Base-by-base conservation (phyloP, 2,329 filamentous ascomycete genomes). In the Aspergillus candidus region DNA sequence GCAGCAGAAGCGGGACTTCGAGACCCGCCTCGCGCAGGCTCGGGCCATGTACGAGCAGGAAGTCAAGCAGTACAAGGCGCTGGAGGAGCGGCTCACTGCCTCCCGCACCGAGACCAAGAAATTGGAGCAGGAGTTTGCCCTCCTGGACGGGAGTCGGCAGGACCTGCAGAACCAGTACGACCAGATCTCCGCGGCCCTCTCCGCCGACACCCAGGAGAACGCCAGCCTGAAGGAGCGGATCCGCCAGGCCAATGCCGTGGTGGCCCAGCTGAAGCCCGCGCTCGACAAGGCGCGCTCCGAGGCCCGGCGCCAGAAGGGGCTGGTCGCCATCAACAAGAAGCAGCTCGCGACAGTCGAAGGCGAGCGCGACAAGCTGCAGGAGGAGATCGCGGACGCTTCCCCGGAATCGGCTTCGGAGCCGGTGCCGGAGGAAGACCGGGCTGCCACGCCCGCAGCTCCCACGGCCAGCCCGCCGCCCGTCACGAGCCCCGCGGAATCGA, bases 291-390 rank as follows among this genome's bases (percentile, higher is more conserved):
- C 94, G 57, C 89, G 86, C 64, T 88, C 85, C 11, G 89, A 96
- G 56, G 89, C 89, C 18, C 83, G 93, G 34, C 93, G 97, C 66
- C 90, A 97, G 62, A 97, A 94, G 71, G 93, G 93, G 13, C 76
- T 97, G 53, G 91, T 94, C 27, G 90, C 93, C 35, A 98, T 98
- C 71, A 96, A 96, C 72, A 97, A 94, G 76, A 98, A 98, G 72
- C 93, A 98, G 69, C 74, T 97, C 48, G 80, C 84, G 31, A 96
- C 90, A 1, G 88, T 85, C 45, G 93, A 98, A 66, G 80, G 79
- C 38, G 91, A 97, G 65, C 80, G 87, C 29, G 91, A 97, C 48
- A 91, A 88, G 72, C 73, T 95, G 32, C 90, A 89, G 71, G 72
- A 74, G 1, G 91, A 97, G 65, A 83, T 84, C 35, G 83, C 83